Evolutionary conservation across 345 rosid genomes (phyloP), one percentile per base, ranked within the genome.

Genomic region (Salix koriyanagi): DNA sequence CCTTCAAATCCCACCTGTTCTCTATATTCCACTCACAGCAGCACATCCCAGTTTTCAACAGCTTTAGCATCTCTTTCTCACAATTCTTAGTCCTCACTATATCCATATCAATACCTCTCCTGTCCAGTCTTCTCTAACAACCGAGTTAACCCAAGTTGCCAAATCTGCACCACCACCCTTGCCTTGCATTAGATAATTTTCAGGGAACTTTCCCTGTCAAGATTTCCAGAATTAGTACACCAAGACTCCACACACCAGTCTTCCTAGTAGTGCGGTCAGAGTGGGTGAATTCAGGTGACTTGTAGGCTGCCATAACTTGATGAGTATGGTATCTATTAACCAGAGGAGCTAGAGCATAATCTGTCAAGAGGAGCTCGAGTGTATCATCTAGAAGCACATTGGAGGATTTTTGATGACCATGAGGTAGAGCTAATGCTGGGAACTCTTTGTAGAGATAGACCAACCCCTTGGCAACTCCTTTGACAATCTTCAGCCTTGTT

Each of bases 181-280:
- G 15, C 91, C 94, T 75, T 90, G 91, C 75, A 76, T 75, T 23
- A 88, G 86, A 78, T 92, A 91, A 78, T 91, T 94, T 13, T 86
- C 94, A 0, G 98, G 97, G 75, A 90, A 90, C 84, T 25, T 25
- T 90, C n/a, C 98, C 98, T 0, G 97, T 92, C 16, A 94, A 71
- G 60, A 89, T 50, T 82, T 94, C 98, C 0, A 92, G 90, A 4
- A 92, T 94, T 2, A 94, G 86, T n/a, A 92, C 91, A n/a, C 97
- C 98, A 0, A 92, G 90, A 70, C 92, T 91, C 98, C 98, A 94
- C 7, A 94, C 95, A 28, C 91, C 97, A 0, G 97, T 88, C 85
- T 83, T 91, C 25, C 85, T 83, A 0, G 92, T 86, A 1, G 85
- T 82, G 21, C 34, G 25, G 25, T 25, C 25, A 25, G 25, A 25